Conservation (phyloP, 1,139 yeast genomes). For the Debaryomyces nepalensis region DNA sequence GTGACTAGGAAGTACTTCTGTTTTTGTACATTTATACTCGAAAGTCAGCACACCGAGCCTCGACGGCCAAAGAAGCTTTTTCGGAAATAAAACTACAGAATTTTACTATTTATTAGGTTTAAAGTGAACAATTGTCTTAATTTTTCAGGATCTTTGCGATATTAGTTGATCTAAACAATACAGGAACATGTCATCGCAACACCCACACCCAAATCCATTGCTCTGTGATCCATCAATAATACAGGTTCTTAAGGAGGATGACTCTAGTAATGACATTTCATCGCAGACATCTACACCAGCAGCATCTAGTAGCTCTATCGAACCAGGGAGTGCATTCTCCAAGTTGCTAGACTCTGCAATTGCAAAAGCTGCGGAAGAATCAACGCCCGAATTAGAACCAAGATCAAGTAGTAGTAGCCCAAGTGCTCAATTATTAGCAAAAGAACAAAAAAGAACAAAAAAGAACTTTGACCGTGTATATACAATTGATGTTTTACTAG, state of each 20-base stretch:
- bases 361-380: constrained; percentile 55
- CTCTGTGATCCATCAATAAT: constrained; percentile 44
- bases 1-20: no score
- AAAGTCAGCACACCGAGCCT: no score
- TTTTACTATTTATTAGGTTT: not conserved
- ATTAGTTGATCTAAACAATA: not conserved
- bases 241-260: constrained; percentile 18
- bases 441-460: constrained; percentile 19
- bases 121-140: not conserved
- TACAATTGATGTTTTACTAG: constrained; percentile 40
- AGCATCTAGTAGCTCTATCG: constrained; percentile 21
- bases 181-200: constrained; percentile 13
- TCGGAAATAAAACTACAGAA: not conserved
- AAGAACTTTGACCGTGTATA: constrained; percentile 32
- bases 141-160: not conserved
- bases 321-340: constrained; percentile 46
- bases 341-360: constrained; percentile 47
- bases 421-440: constrained; percentile 16
- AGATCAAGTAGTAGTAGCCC: constrained; percentile 17
- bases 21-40: no score
- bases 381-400: constrained; percentile 45
- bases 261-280: constrained; percentile 15
- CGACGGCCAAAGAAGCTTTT: not conserved
- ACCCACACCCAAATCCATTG: constrained; percentile 26
- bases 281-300: not conserved